Base-by-base conservation (phyloP, 352 stramenopile genomes). In the Globisporangium heterothallicum region DNA sequence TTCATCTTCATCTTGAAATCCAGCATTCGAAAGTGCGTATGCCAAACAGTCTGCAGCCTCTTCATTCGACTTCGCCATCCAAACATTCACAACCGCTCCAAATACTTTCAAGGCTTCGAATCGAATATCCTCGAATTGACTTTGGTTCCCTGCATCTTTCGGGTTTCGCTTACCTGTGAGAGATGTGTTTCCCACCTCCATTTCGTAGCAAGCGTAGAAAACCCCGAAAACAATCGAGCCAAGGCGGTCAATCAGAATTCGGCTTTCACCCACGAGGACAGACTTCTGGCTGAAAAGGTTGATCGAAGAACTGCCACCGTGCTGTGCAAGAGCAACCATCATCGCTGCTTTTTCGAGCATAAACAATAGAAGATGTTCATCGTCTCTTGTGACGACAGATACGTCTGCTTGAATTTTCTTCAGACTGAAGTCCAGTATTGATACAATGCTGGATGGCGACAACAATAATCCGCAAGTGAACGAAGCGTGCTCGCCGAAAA, bases 341-440 rank as follows among this genome's bases (percentile, higher is more conserved):
- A 29, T 18, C 4, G 42, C 52, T 1, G 61, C 53, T 9, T 56
- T 54, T 24, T 42, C 48, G 4, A 65, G 45, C 42, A 54, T 35
- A 18, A 68, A 68, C 10, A 58, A 29, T 4, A 68, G n/a, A 10
- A 68, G n/a, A 18, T 49, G 21, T 29, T 58, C 56, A 19, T 68
- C 61, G 41, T 65, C 61, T 40, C 56, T 47, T 7, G 57, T 46
- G 18, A 65, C 24, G 0, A 14, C 21, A 6, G 41, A n/a, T 1
- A 41, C 3, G 7, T 25, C 21, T 3, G 25, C 21, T 21, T 48
- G 41, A 6, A 68, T 29, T 30, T 62, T 64, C 18, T 14, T 38
- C 27, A 40, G 13, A 22, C 49, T 42, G 22, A 43, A 60, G 10
- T 53, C 36, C 18, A 62, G 35, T 12, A 68, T 22, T 19, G 49